Base-by-base conservation (phyloP, 2,329 filamentous ascomycete species). In the Ceratocystis destructans region DNA sequence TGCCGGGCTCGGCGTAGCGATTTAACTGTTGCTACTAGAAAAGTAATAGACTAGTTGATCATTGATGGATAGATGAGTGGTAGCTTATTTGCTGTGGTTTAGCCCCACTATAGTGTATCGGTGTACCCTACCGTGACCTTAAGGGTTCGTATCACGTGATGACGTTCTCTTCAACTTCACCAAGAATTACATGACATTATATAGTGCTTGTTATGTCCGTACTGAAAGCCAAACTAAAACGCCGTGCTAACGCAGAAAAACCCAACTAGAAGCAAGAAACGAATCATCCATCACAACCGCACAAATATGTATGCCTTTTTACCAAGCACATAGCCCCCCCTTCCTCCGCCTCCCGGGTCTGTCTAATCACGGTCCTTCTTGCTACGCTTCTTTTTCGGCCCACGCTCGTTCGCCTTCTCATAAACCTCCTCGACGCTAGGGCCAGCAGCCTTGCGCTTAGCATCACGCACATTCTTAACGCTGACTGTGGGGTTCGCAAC, bases 401-500 rank as follows among this genome's bases (percentile, higher is more conserved):
- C 84, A 66, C 84, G 77, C 62, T 77, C 81, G 15, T 41, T 61
- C 20, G 64, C 67, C 61, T 66, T 66, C 64, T 86, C 84, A 71
- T 85, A 87, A 17, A 86, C 80, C 71, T 87, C 85, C 25, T 77
- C 78, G 3, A 83, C 84, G 17, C 81, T 83, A 67, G 75, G 75
- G 8, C 65, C 67, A 7, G 77, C 79, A 0, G 84, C 88, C 77
- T 95, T 95, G 71, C 90, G 81, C 80, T 94, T 93, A 69, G 74
- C 71, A 20, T 68, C 66, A 28, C 62, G 64, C 33, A 76, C 71
- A 76, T 91, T 90, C 67, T 79, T 79, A n/a, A 85, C 84, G 80
- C 92, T 94, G 66, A 97, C 84, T 73, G 88, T 92, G 33, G 96
- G 90, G 0, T 86, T 87, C 17, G 80, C 80, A 71, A 80, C 83